Evolutionary conservation across 495 filamentous ascomycete species (phyloP), one percentile per base, ranked within the genome.

Genomic region (Pseudoneurospora amorphoporcata): DNA sequence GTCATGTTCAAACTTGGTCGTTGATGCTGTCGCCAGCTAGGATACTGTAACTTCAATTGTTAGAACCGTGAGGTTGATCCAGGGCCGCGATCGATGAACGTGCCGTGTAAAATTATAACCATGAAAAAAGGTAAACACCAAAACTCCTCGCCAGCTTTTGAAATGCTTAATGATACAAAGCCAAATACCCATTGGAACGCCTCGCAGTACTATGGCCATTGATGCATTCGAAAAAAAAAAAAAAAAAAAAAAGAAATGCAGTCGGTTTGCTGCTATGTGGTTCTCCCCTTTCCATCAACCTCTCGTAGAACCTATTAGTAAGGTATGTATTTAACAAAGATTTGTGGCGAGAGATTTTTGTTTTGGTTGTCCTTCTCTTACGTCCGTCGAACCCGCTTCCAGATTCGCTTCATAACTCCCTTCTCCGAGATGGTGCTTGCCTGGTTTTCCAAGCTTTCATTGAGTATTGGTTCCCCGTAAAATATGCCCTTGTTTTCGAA

Each of bases 341-440:
- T 32, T 17, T 14, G 29, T 61, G 53, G 19, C 10, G 45, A 23
- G 45, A 61, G 16, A 32, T 0, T 9, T 4, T 17, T 32, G 53
- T 35, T 12, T 4, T 61, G 53, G 53, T 61, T 35, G 14, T 61
- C 53, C 53, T 61, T 29, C 53, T 37, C 17, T 76, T 68, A 81
- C 16, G 69, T 72, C 9, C 79, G 75, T 71, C 80, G 73, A 19
- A 82, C 76, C 29, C 79, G 79, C 71, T 82, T 80, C 80, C 80
- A 82, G n/a, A 82, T 75, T 61, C 80, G 72, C 74, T 80, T 82
- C 79, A 82, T 82, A 38, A 82, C 79, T 17, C 80, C 78, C 61
- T 76, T 80, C 68, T 82, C 80, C 8, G 72, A 32, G 14, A 73
- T 43, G 39, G 58, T 71, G 5, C 70, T 69, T 7, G 72, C 68